Evolutionary conservation across 805 yeast genomes (phyloP).

Genomic region (Myxozyma neglecta): DNA sequence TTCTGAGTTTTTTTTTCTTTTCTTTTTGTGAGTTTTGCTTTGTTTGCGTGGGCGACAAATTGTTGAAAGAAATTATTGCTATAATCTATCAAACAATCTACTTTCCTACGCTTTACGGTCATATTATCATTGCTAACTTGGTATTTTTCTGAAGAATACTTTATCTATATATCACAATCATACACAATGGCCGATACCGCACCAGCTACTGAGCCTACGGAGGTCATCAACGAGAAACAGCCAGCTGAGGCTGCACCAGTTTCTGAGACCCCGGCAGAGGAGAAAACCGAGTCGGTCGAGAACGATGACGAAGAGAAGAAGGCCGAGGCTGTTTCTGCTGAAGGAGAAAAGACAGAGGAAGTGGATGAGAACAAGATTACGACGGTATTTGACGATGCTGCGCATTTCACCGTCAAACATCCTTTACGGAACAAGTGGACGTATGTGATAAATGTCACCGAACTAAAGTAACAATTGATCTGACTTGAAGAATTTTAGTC

Average conservation of each 20-base stretch:
- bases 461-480: neutral
- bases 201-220: slow-evolving; percentile 13
- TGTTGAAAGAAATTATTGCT: neutral
- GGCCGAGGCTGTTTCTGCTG: neutral
- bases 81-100: neutral
- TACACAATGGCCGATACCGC: slow-evolving; percentile 14
- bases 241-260: neutral
- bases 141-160: neutral
- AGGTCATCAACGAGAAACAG: slow-evolving; percentile 18
- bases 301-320: neutral
- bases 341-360: slow-evolving; percentile 9
- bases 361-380: slow-evolving; percentile 29
- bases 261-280: neutral
- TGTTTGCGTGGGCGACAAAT: neutral
- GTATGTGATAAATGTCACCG: slow-evolving; percentile 12
- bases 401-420: slow-evolving; percentile 69
- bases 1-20: neutral
- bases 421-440: slow-evolving; percentile 93
- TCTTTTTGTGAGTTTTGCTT: neutral
- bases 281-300: neutral
- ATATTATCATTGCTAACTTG: neutral
- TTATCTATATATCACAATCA: neutral
- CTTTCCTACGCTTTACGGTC: neutral
- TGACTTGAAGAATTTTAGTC: slow-evolving; percentile 56
- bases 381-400: slow-evolving; percentile 57